Percentiles rank a stretch among this genome's conserved stretches.
Conservation (phyloP, 805 yeast genomes). For the Candida namnaoensis region DNA sequence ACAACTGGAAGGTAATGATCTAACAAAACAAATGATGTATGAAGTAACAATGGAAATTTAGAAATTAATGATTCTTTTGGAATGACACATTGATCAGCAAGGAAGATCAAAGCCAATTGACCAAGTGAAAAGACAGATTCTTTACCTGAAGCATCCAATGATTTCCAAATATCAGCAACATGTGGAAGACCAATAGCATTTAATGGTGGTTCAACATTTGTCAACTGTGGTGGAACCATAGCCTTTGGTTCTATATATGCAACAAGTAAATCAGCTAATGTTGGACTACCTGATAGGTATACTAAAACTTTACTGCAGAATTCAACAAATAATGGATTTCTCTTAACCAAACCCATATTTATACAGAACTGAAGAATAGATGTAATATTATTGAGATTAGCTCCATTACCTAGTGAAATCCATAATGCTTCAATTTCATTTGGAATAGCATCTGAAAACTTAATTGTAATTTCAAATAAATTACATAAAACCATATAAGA, state of each 20-base stretch:
- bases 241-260: slow-evolving; percentile 71
- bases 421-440: slow-evolving; percentile 91
- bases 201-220: slow-evolving; percentile 20
- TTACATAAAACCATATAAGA: slow-evolving; percentile 70
- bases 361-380: slow-evolving; percentile 66
- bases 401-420: slow-evolving; percentile 84
- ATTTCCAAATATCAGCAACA: slow-evolving; percentile 59
- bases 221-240: slow-evolving; percentile 71
- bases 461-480: slow-evolving; percentile 76
- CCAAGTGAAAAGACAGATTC: slow-evolving; percentile 81
- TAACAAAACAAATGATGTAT: slow-evolving; percentile 67
- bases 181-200: slow-evolving; percentile 50
- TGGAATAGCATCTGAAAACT: slow-evolving; percentile 63
- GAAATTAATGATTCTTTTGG: slow-evolving; percentile 54
- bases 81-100: slow-evolving; percentile 70
- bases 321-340: slow-evolving; percentile 69
- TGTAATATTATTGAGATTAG: slow-evolving; percentile 58
- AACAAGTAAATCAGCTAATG: slow-evolving; percentile 53
- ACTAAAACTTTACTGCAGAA: slow-evolving; percentile 76
- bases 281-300: slow-evolving; percentile 56
- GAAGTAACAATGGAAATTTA: slow-evolving; percentile 66
- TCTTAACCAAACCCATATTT: slow-evolving; percentile 55
- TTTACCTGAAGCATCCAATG: slow-evolving; percentile 45
- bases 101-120: slow-evolving; percentile 75
- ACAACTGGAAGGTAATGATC: slow-evolving; percentile 85